A percentile compares a stretch with the other conserved stretches of the same genome.
phyloP scores from a whole-genome alignment of 2,329 filamentous ascomycete genomes.

The Daldinia sp. region DNA sequence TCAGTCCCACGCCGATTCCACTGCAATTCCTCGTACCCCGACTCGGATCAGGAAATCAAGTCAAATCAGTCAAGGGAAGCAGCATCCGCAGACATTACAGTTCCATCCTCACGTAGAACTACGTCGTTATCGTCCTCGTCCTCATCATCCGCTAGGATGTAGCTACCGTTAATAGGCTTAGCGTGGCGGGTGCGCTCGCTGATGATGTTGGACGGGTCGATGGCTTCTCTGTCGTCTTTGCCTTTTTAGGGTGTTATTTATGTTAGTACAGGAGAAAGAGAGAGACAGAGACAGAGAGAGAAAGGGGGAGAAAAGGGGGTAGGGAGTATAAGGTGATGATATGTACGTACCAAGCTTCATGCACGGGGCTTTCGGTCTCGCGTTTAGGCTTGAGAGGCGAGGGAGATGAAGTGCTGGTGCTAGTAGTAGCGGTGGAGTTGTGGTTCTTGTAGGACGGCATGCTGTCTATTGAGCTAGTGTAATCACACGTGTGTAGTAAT shows the following conservation, averaged over 20 bases:
- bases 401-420: slow-evolving; percentile 51
- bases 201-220: slow-evolving; percentile 55
- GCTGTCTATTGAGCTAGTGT: not conserved
- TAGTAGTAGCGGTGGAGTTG: slow-evolving; percentile 31
- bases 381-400: slow-evolving; percentile 47
- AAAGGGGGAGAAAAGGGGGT: not conserved
- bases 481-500: not conserved
- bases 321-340: not conserved
- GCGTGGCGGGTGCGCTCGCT: slow-evolving; percentile 53
- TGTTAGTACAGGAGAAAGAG: not conserved
- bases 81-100: slow-evolving; percentile 4
- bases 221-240: slow-evolving; percentile 55
- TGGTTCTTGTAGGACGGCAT: slow-evolving; percentile 44
- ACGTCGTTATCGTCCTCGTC: slow-evolving; percentile 16
- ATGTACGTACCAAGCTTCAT: slow-evolving; percentile 51
- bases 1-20: too few relatives aligned
- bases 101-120: slow-evolving; percentile 9
- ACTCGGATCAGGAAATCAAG: not conserved
- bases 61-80: not conserved
- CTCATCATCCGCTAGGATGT: slow-evolving; percentile 54
- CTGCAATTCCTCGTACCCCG: not conserved
- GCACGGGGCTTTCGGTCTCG: slow-evolving; percentile 49
- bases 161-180: slow-evolving; percentile 44
- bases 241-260: slow-evolving; percentile 38
- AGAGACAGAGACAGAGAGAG: too few relatives aligned